A percentile compares a stretch with the other conserved stretches of the same genome.
These are phyloP conservation scores for Solanum etuberosum DNA, from an alignment of 257 asterid species.

Conservation along the genomic window DNA sequence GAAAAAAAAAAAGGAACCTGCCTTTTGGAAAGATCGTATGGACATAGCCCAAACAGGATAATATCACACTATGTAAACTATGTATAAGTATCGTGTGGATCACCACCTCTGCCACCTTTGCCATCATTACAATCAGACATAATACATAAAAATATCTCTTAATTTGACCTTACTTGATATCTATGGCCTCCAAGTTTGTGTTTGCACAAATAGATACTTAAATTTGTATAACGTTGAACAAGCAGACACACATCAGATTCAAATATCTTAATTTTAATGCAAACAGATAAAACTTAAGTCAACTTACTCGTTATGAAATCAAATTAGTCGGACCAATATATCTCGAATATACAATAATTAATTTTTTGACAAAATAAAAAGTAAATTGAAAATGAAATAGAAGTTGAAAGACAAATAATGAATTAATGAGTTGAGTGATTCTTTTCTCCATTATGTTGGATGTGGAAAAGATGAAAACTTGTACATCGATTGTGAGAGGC, in stretches of 20 bases:
- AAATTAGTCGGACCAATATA: rapidly evolving
- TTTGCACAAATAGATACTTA: too few relatives aligned
- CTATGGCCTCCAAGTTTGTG: rapidly evolving
- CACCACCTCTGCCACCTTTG: too few relatives aligned
- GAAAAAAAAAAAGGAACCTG: background rate
- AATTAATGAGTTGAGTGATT: background rate
- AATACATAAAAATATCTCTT: too few relatives aligned
- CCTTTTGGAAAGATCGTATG: background rate
- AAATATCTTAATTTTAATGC: background rate
- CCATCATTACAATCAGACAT: background rate
- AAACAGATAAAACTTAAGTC: background rate
- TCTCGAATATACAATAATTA: background rate
- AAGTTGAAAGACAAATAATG: background rate
- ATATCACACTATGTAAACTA: background rate
- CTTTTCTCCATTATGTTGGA: background rate
- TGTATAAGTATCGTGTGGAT: background rate
- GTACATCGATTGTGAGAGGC: background rate
- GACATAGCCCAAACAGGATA: background rate
- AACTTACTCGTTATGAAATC: rapidly evolving
- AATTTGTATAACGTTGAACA: background rate
- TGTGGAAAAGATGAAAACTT: background rate
- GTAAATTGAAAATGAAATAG: background rate
- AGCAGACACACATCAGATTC: background rate
- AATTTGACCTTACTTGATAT: too few relatives aligned
- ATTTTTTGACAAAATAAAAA: background rate